Evolutionary conservation across 495 filamentous ascomycete species (phyloP).

Genomic region (Hypoxylon rickii): DNA sequence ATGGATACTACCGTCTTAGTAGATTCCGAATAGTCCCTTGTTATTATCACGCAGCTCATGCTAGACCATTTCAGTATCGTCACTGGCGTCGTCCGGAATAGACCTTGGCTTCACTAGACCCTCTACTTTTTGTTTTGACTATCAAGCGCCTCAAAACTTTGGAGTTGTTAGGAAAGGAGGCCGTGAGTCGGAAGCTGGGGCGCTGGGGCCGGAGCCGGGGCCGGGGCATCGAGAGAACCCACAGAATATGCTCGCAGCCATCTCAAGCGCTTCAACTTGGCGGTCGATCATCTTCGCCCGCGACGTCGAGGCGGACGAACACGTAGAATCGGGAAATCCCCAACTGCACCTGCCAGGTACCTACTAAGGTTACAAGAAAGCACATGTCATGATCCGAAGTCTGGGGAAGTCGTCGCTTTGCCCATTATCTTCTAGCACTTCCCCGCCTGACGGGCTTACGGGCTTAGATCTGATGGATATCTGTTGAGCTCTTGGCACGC

Average conservation of each 20-base stretch:
- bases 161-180: conserved; percentile 20
- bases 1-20: conserved; percentile 12
- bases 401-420: not conserved
- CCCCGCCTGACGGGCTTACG: not conserved
- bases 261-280: conserved; percentile 4
- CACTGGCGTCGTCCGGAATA: conserved; percentile 15
- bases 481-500: conserved; percentile 14
- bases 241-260: conserved; percentile 6
- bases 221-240: conserved; percentile 18
- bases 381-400: conserved; percentile 18
- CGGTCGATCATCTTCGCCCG: too few species aligned
- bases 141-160: not conserved
- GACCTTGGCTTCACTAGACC: conserved; percentile 6
- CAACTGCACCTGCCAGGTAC: conserved; percentile 12
- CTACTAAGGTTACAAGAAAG: conserved; percentile 14
- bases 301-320: too few species aligned
- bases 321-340: conserved; percentile 13
- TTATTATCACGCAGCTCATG: conserved; percentile 7
- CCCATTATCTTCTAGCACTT: conserved; percentile 11
- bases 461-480: conserved; percentile 17
- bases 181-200: too few species aligned
- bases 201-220: too few species aligned
- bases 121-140: conserved; percentile 1
- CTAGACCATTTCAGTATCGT: conserved; percentile 20
- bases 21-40: conserved; percentile 24